Evolutionary conservation across 2,329 filamentous ascomycete genomes (phyloP).

Genomic region (Tympanopsis confertula): DNA sequence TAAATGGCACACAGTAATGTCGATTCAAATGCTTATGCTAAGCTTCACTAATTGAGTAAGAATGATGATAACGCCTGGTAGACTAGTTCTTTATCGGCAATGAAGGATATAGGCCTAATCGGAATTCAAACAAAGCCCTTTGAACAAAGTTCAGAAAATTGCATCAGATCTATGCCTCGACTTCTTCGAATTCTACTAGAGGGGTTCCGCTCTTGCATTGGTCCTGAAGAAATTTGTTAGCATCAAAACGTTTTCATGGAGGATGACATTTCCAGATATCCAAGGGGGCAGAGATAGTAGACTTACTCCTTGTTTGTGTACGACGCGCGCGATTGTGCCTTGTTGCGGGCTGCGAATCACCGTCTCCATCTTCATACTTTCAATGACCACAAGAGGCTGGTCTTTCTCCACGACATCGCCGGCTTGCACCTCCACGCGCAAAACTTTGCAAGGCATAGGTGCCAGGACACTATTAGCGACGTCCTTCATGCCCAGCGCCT

Average conservation of each 20-base stretch:
- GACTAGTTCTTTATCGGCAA: no score
- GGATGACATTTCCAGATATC: no score
- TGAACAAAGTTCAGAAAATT: no score
- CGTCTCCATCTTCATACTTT: conserved; percentile 52
- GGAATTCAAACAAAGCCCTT: no score
- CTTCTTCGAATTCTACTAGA: conserved; percentile 1
- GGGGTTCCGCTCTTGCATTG: conserved; percentile 1
- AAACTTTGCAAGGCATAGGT: conserved; percentile 66
- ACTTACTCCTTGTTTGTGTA: conserved; percentile 39
- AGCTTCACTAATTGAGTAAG: no score
- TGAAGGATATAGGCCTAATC: no score
- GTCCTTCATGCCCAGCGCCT: conserved; percentile 55
- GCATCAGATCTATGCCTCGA: not conserved
- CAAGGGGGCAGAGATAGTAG: no score
- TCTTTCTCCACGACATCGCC: conserved; percentile 56
- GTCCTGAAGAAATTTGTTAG: conserved; percentile 1
- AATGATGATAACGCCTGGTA: no score
- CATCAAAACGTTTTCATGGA: not conserved
- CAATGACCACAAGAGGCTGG: conserved; percentile 54
- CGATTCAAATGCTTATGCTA: no score
- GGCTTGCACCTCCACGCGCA: conserved; percentile 58
- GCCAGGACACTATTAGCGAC: conserved; percentile 55
- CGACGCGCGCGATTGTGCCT: conserved; percentile 34
- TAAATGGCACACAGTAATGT: no score
- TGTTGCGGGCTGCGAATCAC: conserved; percentile 40